A percentile compares a stretch with the other conserved stretches of the same genome.
Conservation (phyloP, 495 filamentous ascomycete genomes). For the Tetracladium setigerum region DNA sequence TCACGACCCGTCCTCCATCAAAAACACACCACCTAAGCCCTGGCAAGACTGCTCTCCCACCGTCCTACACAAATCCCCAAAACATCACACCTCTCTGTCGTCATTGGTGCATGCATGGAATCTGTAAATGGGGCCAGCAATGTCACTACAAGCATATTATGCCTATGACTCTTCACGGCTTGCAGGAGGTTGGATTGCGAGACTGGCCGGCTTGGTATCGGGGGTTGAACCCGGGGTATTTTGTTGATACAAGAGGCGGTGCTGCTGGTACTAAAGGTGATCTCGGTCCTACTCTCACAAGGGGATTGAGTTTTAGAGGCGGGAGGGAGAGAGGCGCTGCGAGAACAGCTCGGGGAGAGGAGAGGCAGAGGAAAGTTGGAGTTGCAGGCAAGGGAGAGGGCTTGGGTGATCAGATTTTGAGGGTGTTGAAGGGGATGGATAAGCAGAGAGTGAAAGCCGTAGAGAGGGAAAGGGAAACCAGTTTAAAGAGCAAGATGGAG, state of each 20-base stretch:
- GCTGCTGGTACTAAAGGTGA: background rate
- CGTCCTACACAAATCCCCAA: constrained; percentile 3
- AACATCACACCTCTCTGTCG: constrained; percentile 27
- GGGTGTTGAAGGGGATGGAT: constrained; percentile 6
- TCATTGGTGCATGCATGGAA: constrained; percentile 36
- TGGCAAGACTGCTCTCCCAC: background rate
- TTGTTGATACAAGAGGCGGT: constrained; percentile 4
- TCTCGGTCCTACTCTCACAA: no score
- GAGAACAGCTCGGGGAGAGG: constrained; percentile 6
- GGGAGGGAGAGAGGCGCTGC: background rate
- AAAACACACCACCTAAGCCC: background rate
- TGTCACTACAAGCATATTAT: constrained; percentile 36
- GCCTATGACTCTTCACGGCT: constrained; percentile 28
- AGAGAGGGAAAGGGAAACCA: background rate
- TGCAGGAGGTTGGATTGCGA: constrained; percentile 29
- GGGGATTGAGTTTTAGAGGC: background rate
- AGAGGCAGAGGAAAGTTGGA: constrained; percentile 1
- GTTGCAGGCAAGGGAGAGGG: constrained; percentile 5
- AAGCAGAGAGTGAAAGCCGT: constrained; percentile 2
- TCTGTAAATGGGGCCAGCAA: constrained; percentile 33
- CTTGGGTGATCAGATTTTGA: constrained; percentile 11
- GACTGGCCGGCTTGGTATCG: constrained; percentile 30
- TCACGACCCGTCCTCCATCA: background rate
- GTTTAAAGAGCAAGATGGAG: constrained; percentile 4
- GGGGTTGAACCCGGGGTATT: constrained; percentile 12